Conservation (phyloP, 2,329 filamentous ascomycete species). For the Xylaria sp. region DNA sequence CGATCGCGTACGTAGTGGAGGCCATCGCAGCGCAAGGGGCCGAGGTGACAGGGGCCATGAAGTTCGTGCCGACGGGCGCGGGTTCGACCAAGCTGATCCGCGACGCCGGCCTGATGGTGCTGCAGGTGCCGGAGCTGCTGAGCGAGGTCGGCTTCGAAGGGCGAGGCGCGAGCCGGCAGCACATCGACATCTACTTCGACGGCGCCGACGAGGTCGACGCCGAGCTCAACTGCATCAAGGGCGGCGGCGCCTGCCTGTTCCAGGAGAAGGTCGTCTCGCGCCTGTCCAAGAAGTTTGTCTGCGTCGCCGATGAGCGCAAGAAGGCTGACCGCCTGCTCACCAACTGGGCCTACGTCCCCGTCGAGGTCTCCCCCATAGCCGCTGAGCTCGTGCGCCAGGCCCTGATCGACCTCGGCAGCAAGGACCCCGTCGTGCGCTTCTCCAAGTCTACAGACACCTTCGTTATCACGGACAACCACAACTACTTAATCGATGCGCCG, state of each 20-base stretch:
- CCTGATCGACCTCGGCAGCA: constrained; percentile 78
- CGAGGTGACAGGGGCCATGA: constrained; percentile 70
- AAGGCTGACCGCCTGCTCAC: constrained; percentile 79
- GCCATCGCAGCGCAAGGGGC: constrained; percentile 74
- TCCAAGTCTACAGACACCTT: constrained; percentile 82
- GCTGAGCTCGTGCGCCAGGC: constrained; percentile 80
- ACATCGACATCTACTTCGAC: constrained; percentile 92
- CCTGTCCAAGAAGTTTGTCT: constrained; percentile 85
- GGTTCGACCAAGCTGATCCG: constrained; percentile 90
- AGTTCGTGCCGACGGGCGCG: constrained; percentile 91
- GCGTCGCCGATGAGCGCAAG: constrained; percentile 93
- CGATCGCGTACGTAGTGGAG: constrained; percentile 86
- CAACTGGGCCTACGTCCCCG: constrained; percentile 85
- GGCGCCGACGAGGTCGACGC: constrained; percentile 97
- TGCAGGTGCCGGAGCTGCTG: constrained; percentile 81
- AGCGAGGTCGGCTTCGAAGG: constrained; percentile 55
- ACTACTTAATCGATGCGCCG: constrained; percentile 92
- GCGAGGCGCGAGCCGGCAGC: constrained; percentile 57
- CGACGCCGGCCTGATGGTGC: constrained; percentile 78
- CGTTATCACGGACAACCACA: constrained; percentile 86
- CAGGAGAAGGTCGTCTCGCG: constrained; percentile 97
- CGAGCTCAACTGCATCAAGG: constrained; percentile 96
- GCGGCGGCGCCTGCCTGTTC: constrained; percentile 95
- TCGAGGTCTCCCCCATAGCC: constrained; percentile 90
- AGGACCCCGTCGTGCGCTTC: constrained; percentile 75